Base-by-base conservation (phyloP, 1,284 basidiomycete species). In the Schizophyllum commune region DNA sequence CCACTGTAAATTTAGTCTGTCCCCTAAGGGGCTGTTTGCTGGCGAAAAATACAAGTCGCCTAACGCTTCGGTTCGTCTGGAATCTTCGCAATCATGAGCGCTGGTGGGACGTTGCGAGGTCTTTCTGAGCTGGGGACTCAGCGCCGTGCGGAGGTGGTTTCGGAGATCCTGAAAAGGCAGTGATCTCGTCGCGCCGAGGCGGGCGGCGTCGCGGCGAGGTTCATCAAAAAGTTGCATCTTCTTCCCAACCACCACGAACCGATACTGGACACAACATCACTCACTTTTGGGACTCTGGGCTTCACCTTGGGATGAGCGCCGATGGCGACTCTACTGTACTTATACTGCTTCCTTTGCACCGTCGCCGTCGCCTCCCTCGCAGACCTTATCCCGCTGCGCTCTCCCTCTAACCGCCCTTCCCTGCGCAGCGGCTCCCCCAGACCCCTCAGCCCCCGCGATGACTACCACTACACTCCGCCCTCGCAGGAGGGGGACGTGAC, bases 241-340 rank as follows among this genome's bases (percentile, higher is more conserved):
- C 13, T 47, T 17, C 17, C 17, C 39, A 11, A 47, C 39, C 39
- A 11, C 17, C 39, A 47, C 17, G 13, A 47, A 13, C 39, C 27
- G 27, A 47, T 47, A 11, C 39, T 47, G 13, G 17, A 47, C 39
- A 11, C 39, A 17, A 47, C 39, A 13, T 11, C 39, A 17, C 17
- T 17, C 13, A 13, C 39, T 47, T 47, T 47, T 17, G 39, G 39
- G 39, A 17, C 39, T 47, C 17, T 47, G 39, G 39, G 39, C 13
- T 17, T 47, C 17, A 11, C 13, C 9, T 17, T 47, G 39, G 39
- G 39, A 47, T 47, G 39, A 47, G 64, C 56, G 60, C 56, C 58
- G 56, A 65, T 65, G 64, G 60, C 60, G 32, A 58, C 55, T 51
- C 52, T 62, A 39, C 52, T 65, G 34, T 65, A 60, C 39, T 32